phyloP scores from a whole-genome alignment of 345 rosid species.

The Aegle marmelos region DNA sequence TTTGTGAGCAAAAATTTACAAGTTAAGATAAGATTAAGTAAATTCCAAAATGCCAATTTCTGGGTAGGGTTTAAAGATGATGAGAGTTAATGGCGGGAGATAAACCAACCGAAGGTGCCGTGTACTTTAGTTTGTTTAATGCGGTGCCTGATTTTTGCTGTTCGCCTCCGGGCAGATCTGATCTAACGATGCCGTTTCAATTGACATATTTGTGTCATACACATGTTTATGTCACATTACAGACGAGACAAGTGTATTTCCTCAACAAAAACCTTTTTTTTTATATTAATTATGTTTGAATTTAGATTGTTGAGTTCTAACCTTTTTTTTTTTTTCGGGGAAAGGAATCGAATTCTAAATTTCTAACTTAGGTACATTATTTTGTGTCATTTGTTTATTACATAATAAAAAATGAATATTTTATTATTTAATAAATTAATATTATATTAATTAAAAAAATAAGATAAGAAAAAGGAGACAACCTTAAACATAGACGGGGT shows the following conservation, averaged over 20 bases:
- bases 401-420: too few species aligned
- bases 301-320: too few species aligned
- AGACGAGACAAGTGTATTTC: background rate
- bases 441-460: too few species aligned
- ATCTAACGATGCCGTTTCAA: background rate
- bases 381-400: too few species aligned
- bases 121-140: background rate
- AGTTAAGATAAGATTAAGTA: background rate
- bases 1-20: background rate
- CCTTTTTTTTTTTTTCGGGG: too few species aligned
- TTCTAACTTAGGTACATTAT: too few species aligned
- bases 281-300: too few species aligned
- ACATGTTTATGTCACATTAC: too few species aligned
- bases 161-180: background rate
- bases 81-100: constrained; percentile 10
- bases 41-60: background rate
- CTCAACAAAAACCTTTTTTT: background rate
- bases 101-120: background rate
- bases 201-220: background rate
- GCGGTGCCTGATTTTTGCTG: background rate
- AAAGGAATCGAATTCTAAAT: too few species aligned
- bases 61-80: background rate
- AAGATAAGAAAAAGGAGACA: too few species aligned
- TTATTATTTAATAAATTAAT: too few species aligned
- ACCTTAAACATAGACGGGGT: too few species aligned